Conservation (phyloP, 176 grass and related monocot genomes). For the Eleusine coracana region DNA sequence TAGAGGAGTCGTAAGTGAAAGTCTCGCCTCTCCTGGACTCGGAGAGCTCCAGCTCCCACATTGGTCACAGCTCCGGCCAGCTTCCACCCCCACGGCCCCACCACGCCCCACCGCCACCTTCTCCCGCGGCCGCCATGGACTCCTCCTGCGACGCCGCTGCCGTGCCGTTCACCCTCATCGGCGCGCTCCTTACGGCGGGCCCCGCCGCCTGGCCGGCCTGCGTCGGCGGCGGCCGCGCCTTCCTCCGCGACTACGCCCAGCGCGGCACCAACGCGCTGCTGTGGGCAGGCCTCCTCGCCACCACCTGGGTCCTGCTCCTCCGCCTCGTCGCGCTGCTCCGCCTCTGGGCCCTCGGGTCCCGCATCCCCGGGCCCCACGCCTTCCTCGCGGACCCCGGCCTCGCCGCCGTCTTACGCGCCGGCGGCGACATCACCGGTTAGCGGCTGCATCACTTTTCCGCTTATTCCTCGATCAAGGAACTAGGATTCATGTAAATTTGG, state of each 20-base stretch:
- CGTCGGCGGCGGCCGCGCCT: constrained; percentile 46
- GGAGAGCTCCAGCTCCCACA: constrained; percentile 27
- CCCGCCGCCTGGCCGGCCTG: constrained; percentile 38
- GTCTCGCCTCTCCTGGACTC: constrained; percentile 14
- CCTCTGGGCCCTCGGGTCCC: constrained; percentile 66
- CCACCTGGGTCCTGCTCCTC: constrained; percentile 58
- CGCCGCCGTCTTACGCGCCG: constrained; percentile 50
- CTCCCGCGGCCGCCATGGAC: neutral
- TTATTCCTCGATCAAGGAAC: neutral
- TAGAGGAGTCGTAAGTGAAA: constrained; percentile 37
- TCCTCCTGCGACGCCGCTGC: constrained; percentile 28
- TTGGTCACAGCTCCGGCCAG: neutral
- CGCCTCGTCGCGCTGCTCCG: constrained; percentile 54
- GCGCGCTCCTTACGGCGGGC: constrained; percentile 58
- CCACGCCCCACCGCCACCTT: neutral
- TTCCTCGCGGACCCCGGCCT: constrained; percentile 41
- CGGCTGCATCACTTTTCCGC: neutral
- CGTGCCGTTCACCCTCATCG: constrained; percentile 79
- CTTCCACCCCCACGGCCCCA: neutral
- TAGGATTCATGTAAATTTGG: neutral
- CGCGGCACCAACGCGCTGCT: constrained; percentile 87
- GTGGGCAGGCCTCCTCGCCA: constrained; percentile 62
- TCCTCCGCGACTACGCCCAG: constrained; percentile 68
- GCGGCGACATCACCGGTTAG: constrained; percentile 75
- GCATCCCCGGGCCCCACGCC: constrained; percentile 64